Base-by-base conservation (phyloP, 495 filamentous ascomycete species). In the Letharia columbiana region DNA sequence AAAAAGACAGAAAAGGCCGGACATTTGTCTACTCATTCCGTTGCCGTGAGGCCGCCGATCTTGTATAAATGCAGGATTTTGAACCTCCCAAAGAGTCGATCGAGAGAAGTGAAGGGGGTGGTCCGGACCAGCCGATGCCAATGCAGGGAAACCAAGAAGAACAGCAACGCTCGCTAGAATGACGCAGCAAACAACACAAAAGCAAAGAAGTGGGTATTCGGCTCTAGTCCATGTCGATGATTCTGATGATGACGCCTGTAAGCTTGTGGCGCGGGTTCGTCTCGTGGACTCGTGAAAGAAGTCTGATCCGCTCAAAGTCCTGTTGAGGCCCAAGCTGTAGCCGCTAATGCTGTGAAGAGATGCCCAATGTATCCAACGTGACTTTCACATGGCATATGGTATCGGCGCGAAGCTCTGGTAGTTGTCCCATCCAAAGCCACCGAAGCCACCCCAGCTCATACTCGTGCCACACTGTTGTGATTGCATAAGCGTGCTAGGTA, bases 401-500 rank as follows among this genome's bases (percentile, higher is more conserved):
- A 85, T 64, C 20, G 65, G 76, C 63, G 83, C 75, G 68, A 85
- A 84, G 67, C 82, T 81, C 66, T 78, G 83, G 72, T 82, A 82
- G 60, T 77, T 73, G 71, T 87, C 87, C 91, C 94, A 96, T 57
- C 7, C 54, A 12, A 57, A 33, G 61, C 83, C 81, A 70, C 85
- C 86, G 76, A 89, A 92, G 20, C 89, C 81, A 71, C 85, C 86
- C 76, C 89, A 92, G 20, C 89, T 84, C 44, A 80, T 79, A 64
- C 76, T 81, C 62, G 83, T 79, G 72, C 91, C 89, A 79, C 94
- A 98, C 75, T 91, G 90, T 72, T 84, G 83, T 70, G 54, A 56
- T 20, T 86, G 84, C 66, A 89, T 83, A 60, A 98, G 82, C 85
- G 91, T 89, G 78, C 94, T 98, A 28, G 94, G 93, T 42, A 98